These are phyloP conservation scores for Penicillium sp. DNA, from an alignment of 2,329 filamentous ascomycete genomes.

Conservation along the genomic window DNA sequence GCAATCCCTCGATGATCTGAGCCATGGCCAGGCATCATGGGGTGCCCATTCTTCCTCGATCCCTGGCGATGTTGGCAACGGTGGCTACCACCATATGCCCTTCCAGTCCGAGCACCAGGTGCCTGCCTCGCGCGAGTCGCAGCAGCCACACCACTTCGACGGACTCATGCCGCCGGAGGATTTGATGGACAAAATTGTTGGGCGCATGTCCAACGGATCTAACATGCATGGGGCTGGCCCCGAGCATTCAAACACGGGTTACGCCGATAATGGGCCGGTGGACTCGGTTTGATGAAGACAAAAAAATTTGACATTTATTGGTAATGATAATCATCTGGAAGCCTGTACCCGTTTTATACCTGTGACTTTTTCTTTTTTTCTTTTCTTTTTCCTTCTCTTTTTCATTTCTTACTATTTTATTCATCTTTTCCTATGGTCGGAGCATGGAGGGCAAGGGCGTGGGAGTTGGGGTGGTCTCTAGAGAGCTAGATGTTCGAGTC, in stretches of 20 bases:
- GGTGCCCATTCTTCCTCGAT: slow-evolving; percentile 30
- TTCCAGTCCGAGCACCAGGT: slow-evolving; percentile 32
- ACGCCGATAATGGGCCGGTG: slow-evolving; percentile 31
- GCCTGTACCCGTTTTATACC: slow-evolving; percentile 14
- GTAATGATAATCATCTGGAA: slow-evolving; percentile 31
- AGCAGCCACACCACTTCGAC: slow-evolving; percentile 33
- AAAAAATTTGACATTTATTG: slow-evolving; percentile 15
- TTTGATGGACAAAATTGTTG: slow-evolving; percentile 39
- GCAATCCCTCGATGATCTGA: slow-evolving; percentile 37
- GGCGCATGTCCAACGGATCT: slow-evolving; percentile 32
- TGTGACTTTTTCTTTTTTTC: slow-evolving; percentile 5
- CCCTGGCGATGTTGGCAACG: slow-evolving; percentile 29
- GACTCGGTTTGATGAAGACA: slow-evolving; percentile 29
- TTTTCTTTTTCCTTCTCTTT: background rate
- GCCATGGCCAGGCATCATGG: slow-evolving; percentile 32
- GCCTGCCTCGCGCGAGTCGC: slow-evolving; percentile 33
- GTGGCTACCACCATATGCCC: slow-evolving; percentile 34
- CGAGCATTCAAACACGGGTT: slow-evolving; percentile 31
- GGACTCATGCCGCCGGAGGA: slow-evolving; percentile 35
- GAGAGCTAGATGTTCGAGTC: background rate
- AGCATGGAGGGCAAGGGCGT: background rate
- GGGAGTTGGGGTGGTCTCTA: background rate
- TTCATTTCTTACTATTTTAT: background rate
- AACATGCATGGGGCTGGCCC: slow-evolving; percentile 35
- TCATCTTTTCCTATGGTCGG: background rate